Conservation (phyloP, 2,329 filamentous ascomycete species). For the Graphium sp. region DNA sequence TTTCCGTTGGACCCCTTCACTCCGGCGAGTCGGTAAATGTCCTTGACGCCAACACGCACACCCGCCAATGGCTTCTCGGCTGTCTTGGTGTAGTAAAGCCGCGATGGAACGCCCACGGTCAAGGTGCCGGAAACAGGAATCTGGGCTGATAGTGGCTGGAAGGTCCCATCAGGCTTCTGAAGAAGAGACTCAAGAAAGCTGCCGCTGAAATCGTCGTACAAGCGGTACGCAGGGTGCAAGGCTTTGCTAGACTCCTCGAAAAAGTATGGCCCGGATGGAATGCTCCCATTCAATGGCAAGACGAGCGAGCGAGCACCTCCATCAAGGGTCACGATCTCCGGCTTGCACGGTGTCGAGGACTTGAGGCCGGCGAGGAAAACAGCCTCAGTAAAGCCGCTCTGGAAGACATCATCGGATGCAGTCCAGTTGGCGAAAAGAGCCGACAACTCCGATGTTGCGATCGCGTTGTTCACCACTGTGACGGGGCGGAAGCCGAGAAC, state of each 20-base stretch:
- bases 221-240: slow-evolving; percentile 16
- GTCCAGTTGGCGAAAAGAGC: slow-evolving; percentile 15
- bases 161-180: slow-evolving; percentile 12
- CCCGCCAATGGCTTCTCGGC: slow-evolving; percentile 39
- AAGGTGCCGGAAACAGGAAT: slow-evolving; percentile 5
- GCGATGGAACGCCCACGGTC: slow-evolving; percentile 35
- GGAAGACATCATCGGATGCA: slow-evolving; percentile 12
- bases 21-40: slow-evolving; percentile 39
- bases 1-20: slow-evolving; percentile 37
- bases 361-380: slow-evolving; percentile 9
- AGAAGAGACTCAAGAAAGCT: slow-evolving; percentile 13
- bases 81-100: slow-evolving; percentile 38
- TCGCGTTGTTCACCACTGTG: slow-evolving; percentile 13
- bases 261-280: slow-evolving; percentile 19
- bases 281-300: slow-evolving; percentile 1
- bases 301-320: slow-evolving; percentile 4
- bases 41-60: slow-evolving; percentile 44
- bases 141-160: slow-evolving; percentile 6
- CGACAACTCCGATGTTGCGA: slow-evolving; percentile 8
- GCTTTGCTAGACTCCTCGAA: slow-evolving; percentile 13
- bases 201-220: slow-evolving; percentile 16
- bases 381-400: slow-evolving; percentile 9
- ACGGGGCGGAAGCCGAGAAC: slow-evolving; percentile 16
- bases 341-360: slow-evolving; percentile 5
- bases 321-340: slow-evolving; percentile 8